These are phyloP conservation scores for Hondaea fermentalgiana DNA, from an alignment of 108 stramenopile genomes.

Conservation along the genomic window DNA sequence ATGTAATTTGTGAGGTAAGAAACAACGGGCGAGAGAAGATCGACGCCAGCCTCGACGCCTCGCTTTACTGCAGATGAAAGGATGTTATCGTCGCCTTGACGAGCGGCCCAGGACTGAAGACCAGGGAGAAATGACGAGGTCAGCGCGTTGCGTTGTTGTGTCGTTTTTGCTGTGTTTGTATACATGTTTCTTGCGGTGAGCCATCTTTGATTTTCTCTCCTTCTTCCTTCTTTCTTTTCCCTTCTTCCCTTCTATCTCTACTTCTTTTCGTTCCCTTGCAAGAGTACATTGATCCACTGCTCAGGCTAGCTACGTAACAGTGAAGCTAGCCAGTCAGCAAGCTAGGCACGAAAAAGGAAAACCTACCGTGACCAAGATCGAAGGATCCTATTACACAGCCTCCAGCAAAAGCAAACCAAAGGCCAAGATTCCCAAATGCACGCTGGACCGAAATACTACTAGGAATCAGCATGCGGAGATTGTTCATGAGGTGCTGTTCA, in stretches of 20 bases:
- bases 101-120: neutral
- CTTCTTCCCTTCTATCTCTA: no score
- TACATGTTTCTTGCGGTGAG: no score
- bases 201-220: no score
- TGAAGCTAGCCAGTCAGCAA: neutral
- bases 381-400: neutral
- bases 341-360: neutral
- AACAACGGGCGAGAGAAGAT: neutral
- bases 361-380: neutral
- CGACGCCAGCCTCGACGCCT: neutral
- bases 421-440: neutral
- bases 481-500: neutral
- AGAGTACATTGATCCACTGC: no score
- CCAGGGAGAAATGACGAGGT: neutral
- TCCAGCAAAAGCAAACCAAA: neutral
- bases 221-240: no score
- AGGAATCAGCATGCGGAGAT: neutral
- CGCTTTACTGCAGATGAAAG: neutral
- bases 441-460: slow-evolving; percentile 1
- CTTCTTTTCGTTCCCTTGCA: no score
- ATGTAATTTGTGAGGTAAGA: neutral
- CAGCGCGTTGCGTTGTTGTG: neutral
- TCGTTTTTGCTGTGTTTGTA: neutral
- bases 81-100: neutral
- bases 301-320: no score